Evolutionary conservation across 805 yeast species (phyloP), one percentile per base, ranked within the genome.

Genomic region (Suhomyces faveliae): DNA sequence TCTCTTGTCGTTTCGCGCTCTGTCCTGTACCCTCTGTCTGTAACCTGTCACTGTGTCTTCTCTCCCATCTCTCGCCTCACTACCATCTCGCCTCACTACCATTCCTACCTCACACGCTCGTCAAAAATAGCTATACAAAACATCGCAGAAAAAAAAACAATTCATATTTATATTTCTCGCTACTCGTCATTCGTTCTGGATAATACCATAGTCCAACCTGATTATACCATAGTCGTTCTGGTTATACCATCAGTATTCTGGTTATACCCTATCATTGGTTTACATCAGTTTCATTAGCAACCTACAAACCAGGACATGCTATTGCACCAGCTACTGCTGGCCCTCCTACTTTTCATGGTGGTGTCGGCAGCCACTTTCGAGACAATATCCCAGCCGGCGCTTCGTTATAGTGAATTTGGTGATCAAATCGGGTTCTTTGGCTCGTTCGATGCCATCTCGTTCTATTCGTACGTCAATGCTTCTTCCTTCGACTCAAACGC

Each of bases 351-450:
- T 10, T 15, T 22, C 24, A 23, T 27, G 35, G 35, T 25, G 35
- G 21, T 41, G 35, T 24, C 43, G 24, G 25, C 23, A 21, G 42
- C 42, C 6, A n/a, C 30, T 23, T 23, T 42, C 40, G 22, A 33
- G 15, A 37, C 43, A 15, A 46, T 49, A n/a, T 12, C 35, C 39
- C 51, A 49, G 19, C 65, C 73, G 13, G 49, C 50, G 12, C 46
- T 69, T 17, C 50, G 65, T 39, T 65, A 54, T 41, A 41, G 52
- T 15, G 45, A 53, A 19, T 48, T 67, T 39, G 74, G 73, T 3
- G 59, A 59, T n/a, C 50, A 52, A 39, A 37, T 69, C 25, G 71
- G 73, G 5, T 38, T 69, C 15, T 60, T 67, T 46, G 74, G 74
- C 4, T 50, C 56, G 17, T 69, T 62, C 49, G 51, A 64, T 22